These are phyloP conservation scores for Hysterium pulicare DNA, from an alignment of 2,329 filamentous ascomycete species.

Conservation along the genomic window DNA sequence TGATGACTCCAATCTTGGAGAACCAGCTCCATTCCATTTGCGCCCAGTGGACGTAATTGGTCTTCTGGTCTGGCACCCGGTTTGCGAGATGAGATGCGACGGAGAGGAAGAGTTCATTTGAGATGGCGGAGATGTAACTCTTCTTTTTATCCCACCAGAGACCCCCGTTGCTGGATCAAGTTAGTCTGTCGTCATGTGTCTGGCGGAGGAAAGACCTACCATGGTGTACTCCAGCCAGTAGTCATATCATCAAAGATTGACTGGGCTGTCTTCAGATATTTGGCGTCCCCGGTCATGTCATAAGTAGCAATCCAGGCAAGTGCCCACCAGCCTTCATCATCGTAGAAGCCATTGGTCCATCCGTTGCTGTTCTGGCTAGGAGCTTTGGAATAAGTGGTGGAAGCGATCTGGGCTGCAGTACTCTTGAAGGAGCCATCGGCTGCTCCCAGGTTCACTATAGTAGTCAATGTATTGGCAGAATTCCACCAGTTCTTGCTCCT, in stretches of 20 bases:
- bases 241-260: constrained; percentile 58
- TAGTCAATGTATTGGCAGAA: constrained; percentile 34
- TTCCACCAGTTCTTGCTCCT: constrained; percentile 36
- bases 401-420: constrained; percentile 26
- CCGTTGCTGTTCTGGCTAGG: constrained; percentile 14
- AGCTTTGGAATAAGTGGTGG: constrained; percentile 33
- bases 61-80: constrained; percentile 40
- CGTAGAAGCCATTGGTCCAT: constrained; percentile 55
- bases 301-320: constrained; percentile 57
- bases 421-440: constrained; percentile 25
- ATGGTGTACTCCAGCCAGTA: constrained; percentile 47
- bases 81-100: constrained; percentile 54
- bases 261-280: constrained; percentile 54
- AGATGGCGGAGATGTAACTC: constrained; percentile 53
- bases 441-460: constrained; percentile 29
- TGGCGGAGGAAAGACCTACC: no score
- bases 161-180: constrained; percentile 39
- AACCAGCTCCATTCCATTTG: constrained; percentile 55
- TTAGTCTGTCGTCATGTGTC: no score
- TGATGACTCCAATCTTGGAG: constrained; percentile 47
- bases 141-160: constrained; percentile 57
- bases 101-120: constrained; percentile 57
- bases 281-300: constrained; percentile 51
- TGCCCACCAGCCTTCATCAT: constrained; percentile 65
- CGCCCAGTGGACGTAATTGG: constrained; percentile 49